phyloP scores from a whole-genome alignment of 306 rosid genomes.

The Lablab purpureus region DNA sequence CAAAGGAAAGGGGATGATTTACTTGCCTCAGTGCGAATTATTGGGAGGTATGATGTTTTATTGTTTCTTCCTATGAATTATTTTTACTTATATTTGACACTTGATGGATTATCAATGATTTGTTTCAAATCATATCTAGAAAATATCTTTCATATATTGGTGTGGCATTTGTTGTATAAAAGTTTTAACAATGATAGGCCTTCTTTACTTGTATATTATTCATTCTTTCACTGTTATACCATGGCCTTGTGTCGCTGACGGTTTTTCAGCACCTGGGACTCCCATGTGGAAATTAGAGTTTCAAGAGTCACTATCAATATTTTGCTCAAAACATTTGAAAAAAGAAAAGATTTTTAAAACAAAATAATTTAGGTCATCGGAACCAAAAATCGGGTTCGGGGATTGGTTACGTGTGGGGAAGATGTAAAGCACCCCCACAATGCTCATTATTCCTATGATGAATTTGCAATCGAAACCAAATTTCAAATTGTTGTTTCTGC shows the following conservation, averaged over 20 bases:
- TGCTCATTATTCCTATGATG: too few relatives aligned
- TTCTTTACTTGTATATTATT: slow-evolving; percentile 29
- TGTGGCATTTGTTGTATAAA: slow-evolving; percentile 13
- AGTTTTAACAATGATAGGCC: slow-evolving; percentile 33
- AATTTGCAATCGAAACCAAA: too few relatives aligned
- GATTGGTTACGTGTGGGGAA: too few relatives aligned
- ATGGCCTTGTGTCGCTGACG: neutral
- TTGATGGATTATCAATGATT: slow-evolving; percentile 31
- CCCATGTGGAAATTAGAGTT: too few relatives aligned
- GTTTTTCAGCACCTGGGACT: too few relatives aligned
- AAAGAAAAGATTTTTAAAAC: too few relatives aligned
- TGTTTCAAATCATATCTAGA: slow-evolving; percentile 27
- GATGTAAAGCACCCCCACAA: too few relatives aligned
- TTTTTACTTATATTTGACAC: neutral
- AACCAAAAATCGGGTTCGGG: too few relatives aligned
- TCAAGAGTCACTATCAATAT: too few relatives aligned
- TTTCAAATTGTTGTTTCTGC: too few relatives aligned
- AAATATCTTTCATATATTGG: slow-evolving; percentile 34
- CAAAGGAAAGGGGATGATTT: slow-evolving; percentile 89
- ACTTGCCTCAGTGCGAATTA: slow-evolving; percentile 88
- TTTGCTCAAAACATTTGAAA: too few relatives aligned
- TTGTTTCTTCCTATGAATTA: slow-evolving; percentile 1
- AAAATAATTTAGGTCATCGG: too few relatives aligned
- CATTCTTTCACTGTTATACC: neutral
- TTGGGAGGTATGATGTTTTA: slow-evolving; percentile 73